A percentile compares a stretch with the other conserved stretches of the same genome.
Evolutionary conservation across 164 flowering plant species (phyloP).

Genomic region (Brasenia schreberi): DNA sequence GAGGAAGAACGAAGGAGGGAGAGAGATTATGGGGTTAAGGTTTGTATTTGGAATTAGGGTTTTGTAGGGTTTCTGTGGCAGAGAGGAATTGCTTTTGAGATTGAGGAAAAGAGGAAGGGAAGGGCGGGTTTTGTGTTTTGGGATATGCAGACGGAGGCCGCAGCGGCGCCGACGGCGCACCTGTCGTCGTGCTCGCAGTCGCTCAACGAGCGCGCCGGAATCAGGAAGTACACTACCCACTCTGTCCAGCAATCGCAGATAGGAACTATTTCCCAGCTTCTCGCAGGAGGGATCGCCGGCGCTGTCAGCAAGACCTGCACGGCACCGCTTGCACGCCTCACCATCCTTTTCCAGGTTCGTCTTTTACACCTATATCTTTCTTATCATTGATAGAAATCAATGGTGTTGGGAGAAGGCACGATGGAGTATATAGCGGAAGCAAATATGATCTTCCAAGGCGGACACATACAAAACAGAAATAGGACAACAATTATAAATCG

Average conservation of each 20-base stretch:
- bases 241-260: constrained; percentile 36
- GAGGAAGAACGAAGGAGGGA: neutral
- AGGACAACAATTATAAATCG: no score
- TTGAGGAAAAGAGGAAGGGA: no score
- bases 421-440: no score
- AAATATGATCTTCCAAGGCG: no score
- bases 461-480: no score
- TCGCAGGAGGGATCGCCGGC: constrained; percentile 98
- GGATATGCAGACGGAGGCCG: constrained; percentile 46
- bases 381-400: no score
- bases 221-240: constrained; percentile 21
- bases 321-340: constrained; percentile 92
- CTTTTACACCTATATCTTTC: neutral
- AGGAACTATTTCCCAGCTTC: constrained; percentile 54
- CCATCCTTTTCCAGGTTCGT: constrained; percentile 91
- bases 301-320: constrained; percentile 98
- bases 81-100: neutral
- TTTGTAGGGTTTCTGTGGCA: neutral
- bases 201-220: constrained; percentile 15
- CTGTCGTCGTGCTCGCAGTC: neutral
- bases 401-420: no score
- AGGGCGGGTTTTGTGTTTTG: neutral
- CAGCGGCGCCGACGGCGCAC: constrained; percentile 25
- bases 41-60: neutral
- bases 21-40: neutral